Conservation (phyloP, 768 basidiomycete species). For the Tulasnella sp. region DNA sequence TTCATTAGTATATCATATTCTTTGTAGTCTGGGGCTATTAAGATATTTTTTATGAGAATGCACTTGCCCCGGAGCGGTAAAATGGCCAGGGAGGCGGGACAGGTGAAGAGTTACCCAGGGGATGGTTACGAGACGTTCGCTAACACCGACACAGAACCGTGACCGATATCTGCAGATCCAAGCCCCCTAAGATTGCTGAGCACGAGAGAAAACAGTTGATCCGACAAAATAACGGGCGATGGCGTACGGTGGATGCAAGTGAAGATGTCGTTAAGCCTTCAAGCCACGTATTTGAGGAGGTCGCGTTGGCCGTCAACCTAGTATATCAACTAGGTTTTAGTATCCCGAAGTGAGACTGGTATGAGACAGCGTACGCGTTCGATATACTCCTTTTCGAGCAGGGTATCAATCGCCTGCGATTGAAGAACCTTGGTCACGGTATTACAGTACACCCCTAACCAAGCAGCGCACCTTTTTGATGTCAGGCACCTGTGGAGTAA, state of each 20-base stretch:
- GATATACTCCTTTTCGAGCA: conserved; percentile 98
- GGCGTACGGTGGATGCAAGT: not conserved
- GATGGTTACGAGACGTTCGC: too few relatives aligned
- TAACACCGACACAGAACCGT: conserved; percentile 30
- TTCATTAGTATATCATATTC: too few relatives aligned
- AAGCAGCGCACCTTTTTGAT: conserved; percentile 81
- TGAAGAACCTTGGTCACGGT: conserved; percentile 30
- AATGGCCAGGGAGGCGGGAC: too few relatives aligned
- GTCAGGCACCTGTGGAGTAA: conserved; percentile 91
- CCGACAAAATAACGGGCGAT: not conserved
- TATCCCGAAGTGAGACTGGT: not conserved
- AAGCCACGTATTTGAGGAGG: conserved; percentile 79
- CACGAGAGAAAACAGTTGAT: not conserved
- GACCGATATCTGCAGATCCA: too few relatives aligned
- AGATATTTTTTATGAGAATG: too few relatives aligned
- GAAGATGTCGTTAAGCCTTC: conserved; percentile 38
- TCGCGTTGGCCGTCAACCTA: conserved; percentile 76
- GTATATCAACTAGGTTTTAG: not conserved
- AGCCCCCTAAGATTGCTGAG: not conserved
- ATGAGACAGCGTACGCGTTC: conserved; percentile 65
- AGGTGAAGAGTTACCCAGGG: too few relatives aligned
- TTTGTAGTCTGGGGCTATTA: too few relatives aligned
- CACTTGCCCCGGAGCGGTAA: too few relatives aligned
- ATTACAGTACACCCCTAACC: not conserved
- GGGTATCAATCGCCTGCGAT: conserved; percentile 72